Conservation (phyloP, 1,139 yeast species). For the Sugiyamaella paludigena region DNA sequence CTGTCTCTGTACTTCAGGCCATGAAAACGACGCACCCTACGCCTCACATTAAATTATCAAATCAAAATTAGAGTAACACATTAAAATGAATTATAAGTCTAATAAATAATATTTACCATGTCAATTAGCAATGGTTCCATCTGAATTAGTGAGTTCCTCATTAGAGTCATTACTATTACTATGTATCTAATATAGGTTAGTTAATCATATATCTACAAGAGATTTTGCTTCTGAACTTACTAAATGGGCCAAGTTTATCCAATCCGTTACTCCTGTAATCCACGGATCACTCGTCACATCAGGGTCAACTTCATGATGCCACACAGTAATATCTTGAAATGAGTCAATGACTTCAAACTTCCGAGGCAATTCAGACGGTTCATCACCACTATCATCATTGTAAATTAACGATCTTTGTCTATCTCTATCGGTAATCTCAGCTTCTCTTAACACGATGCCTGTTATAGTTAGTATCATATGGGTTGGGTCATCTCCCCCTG, state of each 20-base stretch:
- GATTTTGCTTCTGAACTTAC: constrained; percentile 18
- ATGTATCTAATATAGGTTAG: constrained; percentile 5
- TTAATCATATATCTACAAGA: background rate
- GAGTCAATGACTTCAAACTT: constrained; percentile 20
- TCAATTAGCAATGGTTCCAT: too few species aligned
- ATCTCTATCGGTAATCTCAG: constrained; percentile 11
- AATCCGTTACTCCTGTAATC: constrained; percentile 28
- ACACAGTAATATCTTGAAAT: constrained; percentile 27
- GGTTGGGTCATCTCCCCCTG: background rate
- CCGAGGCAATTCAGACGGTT: constrained; percentile 15
- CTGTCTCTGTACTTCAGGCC: too few species aligned
- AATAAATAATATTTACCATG: too few species aligned
- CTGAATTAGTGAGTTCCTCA: too few species aligned
- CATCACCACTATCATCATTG: constrained; percentile 13
- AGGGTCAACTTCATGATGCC: constrained; percentile 34
- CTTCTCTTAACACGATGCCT: constrained; percentile 16
- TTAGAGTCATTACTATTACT: background rate
- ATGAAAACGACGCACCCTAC: too few species aligned
- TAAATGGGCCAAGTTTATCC: constrained; percentile 26
- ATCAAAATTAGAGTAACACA: too few species aligned
- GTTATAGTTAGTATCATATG: background rate
- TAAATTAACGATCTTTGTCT: constrained; percentile 10
- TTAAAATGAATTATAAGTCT: too few species aligned
- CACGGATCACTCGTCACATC: constrained; percentile 25
- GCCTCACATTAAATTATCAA: too few species aligned